Percentiles rank a stretch among this genome's conserved stretches.
Conservation (phyloP, 2,329 filamentous ascomycete genomes). For the Clarireedia hainanense region DNA sequence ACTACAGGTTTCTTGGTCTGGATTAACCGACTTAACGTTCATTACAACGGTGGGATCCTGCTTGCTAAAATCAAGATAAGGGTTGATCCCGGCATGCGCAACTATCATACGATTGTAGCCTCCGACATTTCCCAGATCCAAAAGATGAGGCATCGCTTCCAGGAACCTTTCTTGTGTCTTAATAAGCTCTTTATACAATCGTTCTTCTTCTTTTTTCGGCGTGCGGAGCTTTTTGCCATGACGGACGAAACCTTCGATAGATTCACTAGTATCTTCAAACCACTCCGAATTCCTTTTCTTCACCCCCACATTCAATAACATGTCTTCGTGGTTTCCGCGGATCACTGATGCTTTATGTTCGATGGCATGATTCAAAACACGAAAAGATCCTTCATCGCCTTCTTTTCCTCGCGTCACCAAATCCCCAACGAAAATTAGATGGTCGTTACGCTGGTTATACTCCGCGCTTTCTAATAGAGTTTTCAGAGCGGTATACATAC, state of each 20-base stretch:
- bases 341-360: neutral
- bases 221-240: neutral
- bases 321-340: neutral
- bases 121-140: neutral
- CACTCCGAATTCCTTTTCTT: neutral
- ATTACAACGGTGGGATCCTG: neutral
- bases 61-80: neutral
- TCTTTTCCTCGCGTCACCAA: neutral
- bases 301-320: neutral
- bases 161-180: neutral
- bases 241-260: neutral
- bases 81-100: neutral
- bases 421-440: neutral
- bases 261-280: neutral
- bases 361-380: neutral
- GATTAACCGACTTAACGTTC: neutral
- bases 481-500: neutral
- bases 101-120: neutral
- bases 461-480: neutral
- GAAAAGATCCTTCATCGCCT: neutral
- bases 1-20: neutral
- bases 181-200: neutral
- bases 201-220: neutral
- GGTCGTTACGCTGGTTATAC: neutral
- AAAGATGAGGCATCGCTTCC: neutral